Evolutionary conservation across 73 alveolate species (phyloP), one percentile per base, ranked within the genome.

Genomic region (Blepharisma stoltei): DNA sequence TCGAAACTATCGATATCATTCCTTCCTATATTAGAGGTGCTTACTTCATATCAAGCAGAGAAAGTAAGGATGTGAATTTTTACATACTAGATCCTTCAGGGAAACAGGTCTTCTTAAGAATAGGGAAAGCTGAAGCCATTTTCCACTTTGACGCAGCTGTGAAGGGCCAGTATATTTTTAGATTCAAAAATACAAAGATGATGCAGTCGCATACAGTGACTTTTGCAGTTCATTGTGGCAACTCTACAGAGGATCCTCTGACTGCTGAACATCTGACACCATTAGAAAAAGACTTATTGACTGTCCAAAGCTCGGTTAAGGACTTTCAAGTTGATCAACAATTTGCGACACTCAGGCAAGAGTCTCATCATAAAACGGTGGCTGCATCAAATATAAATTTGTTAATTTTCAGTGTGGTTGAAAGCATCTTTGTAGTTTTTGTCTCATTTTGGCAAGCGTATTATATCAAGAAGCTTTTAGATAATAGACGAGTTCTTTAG

Each of bases 191-290:
- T 43, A 9, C 32, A 14, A 69, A 69, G 38, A 18, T 69, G 25
- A 38, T 69, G 32, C 21, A n/a, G 3, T 9, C 54, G 2, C 23
- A 14, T 3, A 9, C 55, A 43, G n/a, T 69, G 0, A 69, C 79
- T n/a, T 69, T 69, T 43, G 45, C 79, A 14, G n/a, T 18, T 69
- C 23, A 69, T 43, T 18, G 79, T 43, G 79, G 79, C 69, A 69
- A 69, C 43, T 69, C 79, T 23, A 44, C 76, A 1, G 45, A 69
- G 14, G 45, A 18, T 44, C 14, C 27, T 0, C 5, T 69, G 71
- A 69, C 14, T 9, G 9, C 76, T 69, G 67, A 69, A n/a, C 79
- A 69, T 69, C 43, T 69, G 21, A 69, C 79, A 44, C 79, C 79
- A 14, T 18, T 69, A 7, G 79, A 69, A 43, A n/a, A 23, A 14